A percentile compares a stretch with the other conserved stretches of the same genome.
These are phyloP conservation scores for Aspergillus pseudoterreus DNA, from an alignment of 2,329 filamentous ascomycete genomes.

Conservation along the genomic window DNA sequence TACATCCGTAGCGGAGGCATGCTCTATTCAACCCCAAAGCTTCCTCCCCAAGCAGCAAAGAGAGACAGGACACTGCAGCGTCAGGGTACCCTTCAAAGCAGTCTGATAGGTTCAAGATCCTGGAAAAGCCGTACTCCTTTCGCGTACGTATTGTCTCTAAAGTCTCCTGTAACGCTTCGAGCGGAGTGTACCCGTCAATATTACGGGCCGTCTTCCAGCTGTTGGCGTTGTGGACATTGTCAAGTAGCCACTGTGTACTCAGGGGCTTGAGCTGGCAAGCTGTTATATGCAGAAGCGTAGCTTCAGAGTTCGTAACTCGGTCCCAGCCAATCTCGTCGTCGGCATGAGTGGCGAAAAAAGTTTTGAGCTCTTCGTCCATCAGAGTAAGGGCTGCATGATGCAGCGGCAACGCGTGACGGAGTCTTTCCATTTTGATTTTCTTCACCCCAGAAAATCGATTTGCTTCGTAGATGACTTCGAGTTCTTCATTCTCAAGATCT, in stretches of 20 bases:
- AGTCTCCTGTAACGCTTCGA: constrained; percentile 27
- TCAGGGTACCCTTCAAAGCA: constrained; percentile 28
- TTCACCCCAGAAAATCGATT: constrained; percentile 1
- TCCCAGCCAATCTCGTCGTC: constrained; percentile 12
- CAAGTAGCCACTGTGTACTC: constrained; percentile 26
- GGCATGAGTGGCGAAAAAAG: constrained; percentile 10
- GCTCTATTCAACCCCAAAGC: constrained; percentile 11
- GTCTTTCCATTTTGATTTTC: constrained; percentile 10
- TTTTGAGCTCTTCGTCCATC: constrained; percentile 12
- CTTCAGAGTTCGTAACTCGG: constrained; percentile 15
- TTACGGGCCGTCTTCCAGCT: constrained; percentile 24
- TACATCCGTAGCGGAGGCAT: constrained; percentile 18
- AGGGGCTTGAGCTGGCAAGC: constrained; percentile 20
- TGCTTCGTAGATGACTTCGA: not conserved
- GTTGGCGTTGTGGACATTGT: constrained; percentile 12
- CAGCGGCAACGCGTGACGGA: constrained; percentile 11
- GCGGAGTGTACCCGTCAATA: constrained; percentile 30
- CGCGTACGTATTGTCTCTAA: constrained; percentile 27
- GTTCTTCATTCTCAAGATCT: constrained; percentile 14
- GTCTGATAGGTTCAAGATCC: constrained; percentile 25
- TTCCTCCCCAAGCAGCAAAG: constrained; percentile 9
- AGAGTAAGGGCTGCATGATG: constrained; percentile 15
- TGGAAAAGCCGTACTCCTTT: constrained; percentile 4
- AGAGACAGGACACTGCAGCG: constrained; percentile 25
- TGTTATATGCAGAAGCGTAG: constrained; percentile 26